Evolutionary conservation across 768 basidiomycete genomes (phyloP), one percentile per base, ranked within the genome.

Genomic region (Calocera viscosa): DNA sequence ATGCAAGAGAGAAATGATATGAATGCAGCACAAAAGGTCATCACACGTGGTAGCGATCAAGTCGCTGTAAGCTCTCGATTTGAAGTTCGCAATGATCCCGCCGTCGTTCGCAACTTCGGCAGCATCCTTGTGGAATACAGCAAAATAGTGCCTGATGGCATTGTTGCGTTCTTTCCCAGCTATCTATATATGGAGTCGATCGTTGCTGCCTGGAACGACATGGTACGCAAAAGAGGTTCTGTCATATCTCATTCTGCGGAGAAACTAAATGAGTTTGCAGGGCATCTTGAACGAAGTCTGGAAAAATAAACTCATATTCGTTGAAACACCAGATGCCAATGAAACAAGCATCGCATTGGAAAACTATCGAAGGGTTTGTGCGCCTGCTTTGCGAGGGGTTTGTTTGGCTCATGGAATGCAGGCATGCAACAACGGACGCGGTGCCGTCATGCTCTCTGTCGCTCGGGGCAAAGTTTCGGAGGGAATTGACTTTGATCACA

Each of bases 151-250:
- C 96, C 96, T 8, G 96, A 99, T 76, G 96, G 96, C 14, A 90
- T 99, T 69, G 96, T 98, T 22, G 94, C 94, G 2, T 99, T 99
- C 82, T 99, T 99, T 78, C 96, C 96, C 22, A 93, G 91, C 77
- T 99, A 99, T 78, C 85, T 99, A 16, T 99, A 99, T 76, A 99
- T 99, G 96, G 96, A 99, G 77, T 94, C 91, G 26, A 99, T 99
- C 68, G 96, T 98, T 12, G 93, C 94, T 1, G 96, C 96, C n/a
- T 99, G 96, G 96, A 97, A 98, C 74, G 96, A 99, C 76, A 99
- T 99, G 96, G 96, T 94, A 75, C 65, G 88, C 78, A 53, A 2
- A 41, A 10, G 5, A 28, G 19, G 32, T 47, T 24, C 33, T 32
- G 22, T 39, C 26, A 26, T 60, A 43, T 16, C 68, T 32, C 34